Evolutionary conservation across 768 basidiomycete genomes (phyloP), one percentile per base, ranked within the genome.

Genomic region (Leucocoprinus birnbaumii): DNA sequence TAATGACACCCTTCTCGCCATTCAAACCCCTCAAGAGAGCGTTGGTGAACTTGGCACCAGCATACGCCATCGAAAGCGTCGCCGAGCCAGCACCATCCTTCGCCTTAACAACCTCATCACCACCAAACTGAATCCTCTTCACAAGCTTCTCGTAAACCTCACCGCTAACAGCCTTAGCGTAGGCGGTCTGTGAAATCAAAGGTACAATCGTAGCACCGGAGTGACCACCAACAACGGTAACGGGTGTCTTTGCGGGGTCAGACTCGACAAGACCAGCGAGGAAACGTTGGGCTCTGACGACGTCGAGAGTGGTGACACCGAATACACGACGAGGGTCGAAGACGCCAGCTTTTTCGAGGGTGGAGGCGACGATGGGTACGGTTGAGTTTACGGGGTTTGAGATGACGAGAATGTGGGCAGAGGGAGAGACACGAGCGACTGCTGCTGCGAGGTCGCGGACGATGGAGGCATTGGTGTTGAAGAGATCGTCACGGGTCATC

Each of bases 371-470:
- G 64, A 99, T 97, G 64, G 97, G 96, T 57, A 98, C 97, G 59
- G 97, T 98, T 49, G 89, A 91, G 80, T 92, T 94, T 80, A 97
- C 96, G 52, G 96, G 96, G 86, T 99, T 99, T 64, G 95, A 96
- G 73, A 99, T 99, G 74, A 98, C 87, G 62, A 94, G 85, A 66
- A 98, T 80, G 74, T 91, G 86, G n/a, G 97, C 97, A 49, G 87
- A 83, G 51, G 97, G 95, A 37, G 91, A 73, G 55, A 91, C 85
- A 58, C 92, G 89, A 62, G 84, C 91, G 59, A 94, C 82, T 13
- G 94, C 88, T 47, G 87, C 73, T 34, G 96, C 96, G 61, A 99
- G 91, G 79, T 95, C 94, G 53, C 94, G 89, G 66, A 98, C 94
- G 66, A 99, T 98, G 57, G 92, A 94, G 53, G 96, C 96, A 71